These are phyloP conservation scores for Candida pseudofarinosa DNA, from an alignment of 805 yeast species.

Conservation along the genomic window DNA sequence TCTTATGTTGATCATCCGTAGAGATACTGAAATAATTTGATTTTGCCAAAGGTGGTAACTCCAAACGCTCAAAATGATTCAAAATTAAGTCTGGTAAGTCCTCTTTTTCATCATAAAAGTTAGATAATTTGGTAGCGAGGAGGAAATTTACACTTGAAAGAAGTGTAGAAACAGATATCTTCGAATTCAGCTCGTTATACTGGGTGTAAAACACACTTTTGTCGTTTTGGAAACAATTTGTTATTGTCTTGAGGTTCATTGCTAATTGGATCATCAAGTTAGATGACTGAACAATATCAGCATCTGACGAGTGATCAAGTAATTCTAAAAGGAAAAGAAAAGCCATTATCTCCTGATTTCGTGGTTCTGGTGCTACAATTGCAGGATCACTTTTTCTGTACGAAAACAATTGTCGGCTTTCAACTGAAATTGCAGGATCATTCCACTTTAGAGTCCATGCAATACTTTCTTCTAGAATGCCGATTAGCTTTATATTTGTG, in stretches of 20 bases:
- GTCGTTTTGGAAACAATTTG: neutral
- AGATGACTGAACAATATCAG: neutral
- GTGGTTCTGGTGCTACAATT: neutral
- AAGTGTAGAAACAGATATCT: slow-evolving; percentile 15
- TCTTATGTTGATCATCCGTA: slow-evolving; percentile 3
- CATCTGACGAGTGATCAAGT: slow-evolving; percentile 17
- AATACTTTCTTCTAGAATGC: slow-evolving; percentile 1
- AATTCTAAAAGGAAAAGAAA: slow-evolving; percentile 18
- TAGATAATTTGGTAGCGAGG: slow-evolving; percentile 11
- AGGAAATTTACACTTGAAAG: slow-evolving; percentile 15
- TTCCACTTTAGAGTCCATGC: slow-evolving; percentile 1
- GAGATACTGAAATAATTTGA: slow-evolving; percentile 14
- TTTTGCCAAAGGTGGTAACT: slow-evolving; percentile 29
- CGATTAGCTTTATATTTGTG: slow-evolving; percentile 3
- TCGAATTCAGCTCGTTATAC: slow-evolving; percentile 18
- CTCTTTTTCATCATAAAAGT: slow-evolving; percentile 4
- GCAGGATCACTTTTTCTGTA: neutral
- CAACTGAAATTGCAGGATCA: neutral
- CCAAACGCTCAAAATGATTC: slow-evolving; percentile 12
- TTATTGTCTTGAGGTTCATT: neutral
- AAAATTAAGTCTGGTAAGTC: slow-evolving; percentile 10
- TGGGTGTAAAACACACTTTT: slow-evolving; percentile 12
- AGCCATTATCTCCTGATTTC: slow-evolving; percentile 3
- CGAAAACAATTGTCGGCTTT: neutral
- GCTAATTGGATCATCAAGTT: neutral